Base-by-base conservation (phyloP, 352 stramenopile species). In the Globisporangium barbulae region DNA sequence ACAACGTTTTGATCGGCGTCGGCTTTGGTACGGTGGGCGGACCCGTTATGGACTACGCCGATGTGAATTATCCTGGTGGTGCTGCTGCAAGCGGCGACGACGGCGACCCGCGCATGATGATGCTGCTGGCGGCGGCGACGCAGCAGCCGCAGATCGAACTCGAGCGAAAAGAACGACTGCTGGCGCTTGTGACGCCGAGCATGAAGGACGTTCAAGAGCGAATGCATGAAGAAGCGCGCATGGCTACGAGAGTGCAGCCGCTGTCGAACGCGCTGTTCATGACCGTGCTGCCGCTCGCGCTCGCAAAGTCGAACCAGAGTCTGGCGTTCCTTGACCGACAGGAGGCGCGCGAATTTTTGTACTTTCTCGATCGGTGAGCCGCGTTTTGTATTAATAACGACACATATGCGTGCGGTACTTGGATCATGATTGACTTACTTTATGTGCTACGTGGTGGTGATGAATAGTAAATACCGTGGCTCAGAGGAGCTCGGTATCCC, bases 321-420 rank as follows among this genome's bases (percentile, higher is more conserved):
- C 62, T 93, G 19, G 78, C 79, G 7, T 54, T 81, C 50, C 68
- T 93, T n/a, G 72, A 93, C 31, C 81, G 81, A 1, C 31, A 54
- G 8, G 74, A 89, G 25, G 67, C 78, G 45, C 53, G 67, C 39
- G 57, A 53, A 9, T 86, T 93, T 59, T 42, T 91, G 9, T 47
- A 61, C 5, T 84, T 85, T 45, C 69, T 93, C 15, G 71, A 90
- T 35, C 33, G 60, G 66, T 67, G 52, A 12, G 59, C 47, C 39
- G 10, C 5, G 33, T 52, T n/a, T 45, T 17, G 28, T 72, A 31
- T 30, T 30, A 61, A 25, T 56, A 6, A 2, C 13, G 22, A 17
- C 19, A 15, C 31, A 28, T 37, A 25, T 54, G 25, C 13, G 13
- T 55, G 17, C 5, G 15, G 5, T n/a, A 6, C n/a, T 13, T 39